Conservation (phyloP, 495 filamentous ascomycete genomes). For the Tuber brumale region DNA sequence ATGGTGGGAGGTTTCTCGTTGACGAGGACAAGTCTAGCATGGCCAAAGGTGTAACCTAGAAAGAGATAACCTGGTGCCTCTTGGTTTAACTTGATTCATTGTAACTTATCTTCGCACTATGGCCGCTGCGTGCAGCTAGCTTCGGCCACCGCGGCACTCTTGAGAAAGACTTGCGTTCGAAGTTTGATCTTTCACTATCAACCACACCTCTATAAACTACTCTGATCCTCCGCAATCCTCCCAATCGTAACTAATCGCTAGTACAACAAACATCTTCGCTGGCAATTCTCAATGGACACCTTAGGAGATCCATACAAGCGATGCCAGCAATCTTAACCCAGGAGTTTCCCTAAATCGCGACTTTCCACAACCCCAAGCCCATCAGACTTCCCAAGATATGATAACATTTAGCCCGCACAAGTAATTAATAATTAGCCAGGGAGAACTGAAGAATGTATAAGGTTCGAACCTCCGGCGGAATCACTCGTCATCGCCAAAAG, state of each 20-base stretch:
- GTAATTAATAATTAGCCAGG: neutral
- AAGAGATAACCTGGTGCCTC: neutral
- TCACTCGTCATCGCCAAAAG: constrained; percentile 36
- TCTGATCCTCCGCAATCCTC: neutral
- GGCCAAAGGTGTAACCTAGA: neutral
- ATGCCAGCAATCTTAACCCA: neutral
- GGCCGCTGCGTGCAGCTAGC: neutral
- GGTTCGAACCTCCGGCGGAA: neutral
- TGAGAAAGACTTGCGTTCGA: neutral
- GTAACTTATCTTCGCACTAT: neutral
- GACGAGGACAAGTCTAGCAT: neutral
- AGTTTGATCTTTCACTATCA: neutral
- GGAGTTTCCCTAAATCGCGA: neutral
- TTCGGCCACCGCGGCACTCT: neutral
- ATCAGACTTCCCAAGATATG: neutral
- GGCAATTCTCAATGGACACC: neutral
- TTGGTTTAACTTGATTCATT: neutral
- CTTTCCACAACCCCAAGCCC: neutral
- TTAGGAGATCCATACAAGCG: neutral
- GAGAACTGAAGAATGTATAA: neutral
- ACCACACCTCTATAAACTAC: neutral
- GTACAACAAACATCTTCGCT: neutral
- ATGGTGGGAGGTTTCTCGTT: neutral
- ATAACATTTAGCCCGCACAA: neutral
- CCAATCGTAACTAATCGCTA: neutral